phyloP scores from a whole-genome alignment of 768 basidiomycete species.

The Lactifluus piperatus region DNA sequence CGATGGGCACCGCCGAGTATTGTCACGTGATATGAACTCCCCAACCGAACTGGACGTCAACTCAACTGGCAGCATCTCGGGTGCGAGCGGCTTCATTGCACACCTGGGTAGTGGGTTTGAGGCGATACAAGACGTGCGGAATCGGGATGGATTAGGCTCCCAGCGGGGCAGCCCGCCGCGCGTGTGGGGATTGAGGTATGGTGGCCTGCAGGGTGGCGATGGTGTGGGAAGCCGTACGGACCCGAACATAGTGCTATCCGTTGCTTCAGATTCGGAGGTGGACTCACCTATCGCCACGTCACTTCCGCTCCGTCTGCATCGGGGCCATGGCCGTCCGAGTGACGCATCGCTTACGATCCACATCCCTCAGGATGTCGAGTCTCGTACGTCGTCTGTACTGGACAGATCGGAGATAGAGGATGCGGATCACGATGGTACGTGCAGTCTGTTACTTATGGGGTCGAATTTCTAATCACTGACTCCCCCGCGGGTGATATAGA shows the following conservation, averaged over 20 bases:
- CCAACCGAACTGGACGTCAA: conserved; percentile 27
- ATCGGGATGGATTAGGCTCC: not conserved
- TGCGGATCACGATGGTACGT: conserved; percentile 33
- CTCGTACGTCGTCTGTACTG: conserved; percentile 28
- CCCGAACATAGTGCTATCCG: conserved; percentile 21
- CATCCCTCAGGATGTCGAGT: conserved; percentile 32
- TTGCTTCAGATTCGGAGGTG: conserved; percentile 13
- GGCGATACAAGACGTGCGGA: conserved; percentile 19
- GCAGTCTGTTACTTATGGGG: not conserved
- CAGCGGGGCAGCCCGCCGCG: not conserved
- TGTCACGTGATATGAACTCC: conserved; percentile 11
- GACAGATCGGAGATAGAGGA: conserved; percentile 25
- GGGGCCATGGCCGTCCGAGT: conserved; percentile 10
- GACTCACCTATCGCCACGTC: conserved; percentile 13
- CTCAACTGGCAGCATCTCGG: not conserved
- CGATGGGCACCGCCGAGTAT: conserved; percentile 8
- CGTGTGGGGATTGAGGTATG: conserved; percentile 22
- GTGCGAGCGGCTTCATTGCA: conserved; percentile 26
- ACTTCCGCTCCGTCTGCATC: conserved; percentile 26
- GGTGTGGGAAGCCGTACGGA: conserved; percentile 1
- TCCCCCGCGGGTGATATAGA: conserved; percentile 30
- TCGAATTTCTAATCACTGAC: not conserved
- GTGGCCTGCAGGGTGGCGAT: conserved; percentile 19
- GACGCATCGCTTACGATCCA: conserved; percentile 23
- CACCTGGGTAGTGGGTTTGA: conserved; percentile 33